These are phyloP conservation scores for Ilyonectria sp. DNA, from an alignment of 2,329 filamentous ascomycete species.

Conservation along the genomic window DNA sequence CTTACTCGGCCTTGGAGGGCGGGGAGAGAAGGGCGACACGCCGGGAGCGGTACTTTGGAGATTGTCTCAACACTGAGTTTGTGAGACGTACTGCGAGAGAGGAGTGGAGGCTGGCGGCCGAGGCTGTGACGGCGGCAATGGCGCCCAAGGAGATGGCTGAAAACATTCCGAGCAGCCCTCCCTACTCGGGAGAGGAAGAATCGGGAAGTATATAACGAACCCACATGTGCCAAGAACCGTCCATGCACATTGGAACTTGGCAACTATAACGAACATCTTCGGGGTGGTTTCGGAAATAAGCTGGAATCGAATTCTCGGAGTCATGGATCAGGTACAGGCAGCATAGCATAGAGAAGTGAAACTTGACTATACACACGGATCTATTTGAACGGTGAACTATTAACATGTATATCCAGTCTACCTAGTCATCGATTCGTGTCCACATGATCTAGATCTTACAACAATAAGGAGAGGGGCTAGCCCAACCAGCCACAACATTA, in stretches of 20 bases:
- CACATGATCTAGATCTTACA: slow-evolving; percentile 19
- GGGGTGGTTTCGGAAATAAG: slow-evolving; percentile 16
- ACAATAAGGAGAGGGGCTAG: slow-evolving; percentile 25
- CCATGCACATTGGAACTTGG: slow-evolving; percentile 20
- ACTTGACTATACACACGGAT: background rate
- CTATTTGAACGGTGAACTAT: slow-evolving; percentile 26
- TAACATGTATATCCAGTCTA: slow-evolving; percentile 15
- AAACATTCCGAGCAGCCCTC: slow-evolving; percentile 34
- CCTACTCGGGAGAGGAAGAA: slow-evolving; percentile 32
- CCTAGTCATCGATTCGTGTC: slow-evolving; percentile 1
- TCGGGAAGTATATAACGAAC: slow-evolving; percentile 18
- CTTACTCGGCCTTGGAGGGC: slow-evolving; percentile 83
- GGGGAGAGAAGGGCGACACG: slow-evolving; percentile 77
- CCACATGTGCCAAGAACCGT: background rate
- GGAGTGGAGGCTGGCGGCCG: slow-evolving; percentile 54
- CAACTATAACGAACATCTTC: slow-evolving; percentile 28
- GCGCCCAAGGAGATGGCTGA: slow-evolving; percentile 34
- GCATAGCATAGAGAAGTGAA: slow-evolving; percentile 30
- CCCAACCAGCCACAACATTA: slow-evolving; percentile 6
- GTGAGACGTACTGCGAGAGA: slow-evolving; percentile 76
- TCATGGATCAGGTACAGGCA: slow-evolving; percentile 12
- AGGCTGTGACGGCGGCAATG: slow-evolving; percentile 39
- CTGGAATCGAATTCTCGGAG: slow-evolving; percentile 30
- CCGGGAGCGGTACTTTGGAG: slow-evolving; percentile 80
- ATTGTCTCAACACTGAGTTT: slow-evolving; percentile 70